Evolutionary conservation across 2,329 filamentous ascomycete genomes (phyloP).

Genomic region (Talaromyces albobiverticillius): DNA sequence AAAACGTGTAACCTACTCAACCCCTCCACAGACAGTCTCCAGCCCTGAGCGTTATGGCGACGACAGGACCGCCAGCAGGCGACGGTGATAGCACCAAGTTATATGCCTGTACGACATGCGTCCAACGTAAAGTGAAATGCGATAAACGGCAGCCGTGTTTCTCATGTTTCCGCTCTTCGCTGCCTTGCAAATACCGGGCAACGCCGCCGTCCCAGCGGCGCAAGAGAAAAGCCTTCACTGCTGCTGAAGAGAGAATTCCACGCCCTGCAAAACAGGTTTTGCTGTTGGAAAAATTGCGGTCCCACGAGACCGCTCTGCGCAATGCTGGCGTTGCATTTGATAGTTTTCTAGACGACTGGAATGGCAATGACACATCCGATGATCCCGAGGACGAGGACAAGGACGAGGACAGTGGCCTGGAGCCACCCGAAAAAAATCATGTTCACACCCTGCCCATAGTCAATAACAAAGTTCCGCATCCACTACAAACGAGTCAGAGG

Average conservation of each 20-base stretch:
- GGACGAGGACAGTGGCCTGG: neutral
- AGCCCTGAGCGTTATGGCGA: too few relatives aligned
- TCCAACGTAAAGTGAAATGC: neutral
- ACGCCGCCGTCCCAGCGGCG: neutral
- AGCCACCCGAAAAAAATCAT: neutral
- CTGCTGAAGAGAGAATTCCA: neutral
- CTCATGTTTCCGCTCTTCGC: neutral
- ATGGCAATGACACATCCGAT: neutral
- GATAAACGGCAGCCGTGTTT: conserved; percentile 5
- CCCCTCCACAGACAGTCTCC: too few relatives aligned
- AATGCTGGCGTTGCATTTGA: neutral
- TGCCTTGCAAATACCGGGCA: neutral
- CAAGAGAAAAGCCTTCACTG: neutral
- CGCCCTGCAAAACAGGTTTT: neutral
- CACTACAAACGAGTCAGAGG: neutral
- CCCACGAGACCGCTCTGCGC: neutral
- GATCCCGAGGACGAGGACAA: neutral
- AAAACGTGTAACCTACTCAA: too few relatives aligned
- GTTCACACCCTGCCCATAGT: neutral
- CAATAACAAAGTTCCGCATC: neutral
- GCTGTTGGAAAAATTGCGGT: neutral
- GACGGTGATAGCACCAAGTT: neutral
- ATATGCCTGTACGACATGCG: neutral
- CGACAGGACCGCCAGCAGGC: too few relatives aligned
- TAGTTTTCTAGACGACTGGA: neutral